These are phyloP conservation scores for Diplocarpon mali DNA, from an alignment of 2,329 filamentous ascomycete genomes.

Conservation along the genomic window DNA sequence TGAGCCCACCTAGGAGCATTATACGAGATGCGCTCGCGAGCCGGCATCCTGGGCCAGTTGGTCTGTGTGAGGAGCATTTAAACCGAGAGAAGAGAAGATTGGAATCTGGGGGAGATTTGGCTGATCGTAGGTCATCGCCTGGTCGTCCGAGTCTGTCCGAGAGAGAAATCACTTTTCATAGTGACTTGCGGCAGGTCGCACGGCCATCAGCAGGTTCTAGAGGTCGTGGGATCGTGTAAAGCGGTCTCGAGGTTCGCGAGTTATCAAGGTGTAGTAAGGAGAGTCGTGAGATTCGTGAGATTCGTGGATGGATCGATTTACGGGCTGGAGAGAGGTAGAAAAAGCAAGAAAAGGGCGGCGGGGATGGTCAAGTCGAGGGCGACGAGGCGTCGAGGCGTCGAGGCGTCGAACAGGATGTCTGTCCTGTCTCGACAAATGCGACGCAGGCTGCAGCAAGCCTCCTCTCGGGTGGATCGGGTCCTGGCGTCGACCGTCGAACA, in stretches of 20 bases:
- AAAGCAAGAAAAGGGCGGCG: not conserved
- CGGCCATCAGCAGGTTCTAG: not conserved
- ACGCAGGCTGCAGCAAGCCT: conserved; percentile 13
- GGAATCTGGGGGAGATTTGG: conserved; percentile 3
- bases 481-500: not conserved
- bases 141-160: conserved; percentile 12
- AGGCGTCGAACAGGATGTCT: too few species aligned
- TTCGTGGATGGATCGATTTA: not conserved
- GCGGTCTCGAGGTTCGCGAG: not conserved
- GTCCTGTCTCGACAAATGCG: not conserved
- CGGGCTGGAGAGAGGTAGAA: not conserved
- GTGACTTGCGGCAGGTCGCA: conserved; percentile 13
- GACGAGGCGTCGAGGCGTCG: too few species aligned
- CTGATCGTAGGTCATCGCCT: conserved; percentile 11
- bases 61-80: conserved; percentile 28
- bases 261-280: not conserved
- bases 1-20: conserved; percentile 21
- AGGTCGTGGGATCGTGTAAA: not conserved
- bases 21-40: conserved; percentile 21
- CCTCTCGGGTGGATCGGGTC: conserved; percentile 3
- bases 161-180: conserved; percentile 15
- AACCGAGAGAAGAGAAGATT: conserved; percentile 8
- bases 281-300: conserved; percentile 4
- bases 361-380: too few species aligned
- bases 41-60: conserved; percentile 27